A percentile compares a stretch with the other conserved stretches of the same genome.
Evolutionary conservation across 495 filamentous ascomycete species (phyloP).

Genomic region (Penicillium maclennaniae): DNA sequence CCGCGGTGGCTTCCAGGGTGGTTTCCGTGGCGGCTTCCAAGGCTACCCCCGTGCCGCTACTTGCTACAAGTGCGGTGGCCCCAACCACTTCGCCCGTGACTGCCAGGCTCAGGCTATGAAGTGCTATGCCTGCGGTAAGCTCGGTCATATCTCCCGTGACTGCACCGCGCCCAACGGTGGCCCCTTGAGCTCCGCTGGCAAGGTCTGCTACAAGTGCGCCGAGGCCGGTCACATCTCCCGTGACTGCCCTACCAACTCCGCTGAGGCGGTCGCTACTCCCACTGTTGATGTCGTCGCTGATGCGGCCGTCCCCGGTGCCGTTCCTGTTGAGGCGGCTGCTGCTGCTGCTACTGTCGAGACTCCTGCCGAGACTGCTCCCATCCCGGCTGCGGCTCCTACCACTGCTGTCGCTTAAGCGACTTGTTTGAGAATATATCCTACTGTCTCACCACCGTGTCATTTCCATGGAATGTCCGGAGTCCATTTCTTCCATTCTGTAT

Average conservation of each 20-base stretch:
- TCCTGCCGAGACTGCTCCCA: conserved; percentile 36
- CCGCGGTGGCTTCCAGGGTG: conserved; percentile 68
- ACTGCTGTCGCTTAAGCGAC: conserved; percentile 53
- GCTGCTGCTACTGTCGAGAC: conserved; percentile 35
- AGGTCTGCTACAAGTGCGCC: conserved; percentile 98
- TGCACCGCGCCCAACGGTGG: conserved; percentile 97
- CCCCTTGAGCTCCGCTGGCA: conserved; percentile 89
- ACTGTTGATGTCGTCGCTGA: conserved; percentile 32
- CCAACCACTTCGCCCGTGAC: conserved; percentile 97
- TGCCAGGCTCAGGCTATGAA: conserved; percentile 99
- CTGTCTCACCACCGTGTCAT: conserved; percentile 24
- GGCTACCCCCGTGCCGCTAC: conserved; percentile 75
- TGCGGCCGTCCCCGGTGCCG: conserved; percentile 30
- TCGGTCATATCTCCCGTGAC: conserved; percentile 96
- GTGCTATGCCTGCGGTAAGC: conserved; percentile 98
- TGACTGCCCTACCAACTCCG: conserved; percentile 66
- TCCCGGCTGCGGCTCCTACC: conserved; percentile 46
- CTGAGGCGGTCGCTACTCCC: conserved; percentile 29
- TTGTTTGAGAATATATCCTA: not conserved
- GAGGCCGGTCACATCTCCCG: conserved; percentile 94
- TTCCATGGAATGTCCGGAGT: conserved; percentile 17
- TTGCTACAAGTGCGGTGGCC: conserved; percentile 99
- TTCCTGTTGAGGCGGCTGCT: conserved; percentile 41
- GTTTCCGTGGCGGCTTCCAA: conserved; percentile 66
- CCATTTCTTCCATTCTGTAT: conserved; percentile 33